These are phyloP conservation scores for Aspergillus uvarum DNA, from an alignment of 2,329 filamentous ascomycete species.

Conservation along the genomic window DNA sequence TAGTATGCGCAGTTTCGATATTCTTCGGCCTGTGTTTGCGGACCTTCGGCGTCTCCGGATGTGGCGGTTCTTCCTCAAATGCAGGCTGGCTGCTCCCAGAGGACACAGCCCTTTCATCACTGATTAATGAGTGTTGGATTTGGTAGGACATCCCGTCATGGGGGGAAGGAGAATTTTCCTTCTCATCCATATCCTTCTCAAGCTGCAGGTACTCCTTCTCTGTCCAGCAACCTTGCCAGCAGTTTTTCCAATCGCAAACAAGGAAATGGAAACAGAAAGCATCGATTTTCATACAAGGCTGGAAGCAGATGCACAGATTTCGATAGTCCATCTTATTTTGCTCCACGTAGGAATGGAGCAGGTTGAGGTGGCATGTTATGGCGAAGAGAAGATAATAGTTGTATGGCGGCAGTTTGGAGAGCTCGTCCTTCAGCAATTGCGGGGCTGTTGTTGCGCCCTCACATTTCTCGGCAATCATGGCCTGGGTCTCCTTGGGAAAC, in stretches of 20 bases:
- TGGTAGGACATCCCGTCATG: slow-evolving; percentile 17
- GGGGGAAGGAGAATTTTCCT: slow-evolving; percentile 29
- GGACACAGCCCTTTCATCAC: slow-evolving; percentile 60
- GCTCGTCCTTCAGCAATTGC: slow-evolving; percentile 81
- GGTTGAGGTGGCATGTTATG: slow-evolving; percentile 91
- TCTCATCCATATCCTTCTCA: slow-evolving; percentile 45
- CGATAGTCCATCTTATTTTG: slow-evolving; percentile 99
- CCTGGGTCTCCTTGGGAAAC: slow-evolving; percentile 80
- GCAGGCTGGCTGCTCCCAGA: slow-evolving; percentile 62
- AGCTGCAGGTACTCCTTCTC: slow-evolving; percentile 74
- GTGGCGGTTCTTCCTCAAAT: slow-evolving; percentile 36
- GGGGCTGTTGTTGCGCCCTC: slow-evolving; percentile 76
- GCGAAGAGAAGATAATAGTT: slow-evolving; percentile 98
- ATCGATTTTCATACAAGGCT: slow-evolving; percentile 95
- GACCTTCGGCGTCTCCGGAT: slow-evolving; percentile 31
- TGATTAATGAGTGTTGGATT: slow-evolving; percentile 19
- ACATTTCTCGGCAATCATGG: slow-evolving; percentile 76
- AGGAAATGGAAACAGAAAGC: slow-evolving; percentile 93
- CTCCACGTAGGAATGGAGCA: slow-evolving; percentile 85
- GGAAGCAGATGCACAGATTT: slow-evolving; percentile 94
- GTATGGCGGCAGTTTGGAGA: slow-evolving; percentile 91
- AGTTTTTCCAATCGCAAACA: slow-evolving; percentile 92
- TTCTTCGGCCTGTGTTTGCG: slow-evolving; percentile 35
- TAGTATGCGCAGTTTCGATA: slow-evolving; percentile 35
- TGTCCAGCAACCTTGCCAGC: slow-evolving; percentile 94